Conservation (phyloP, 768 basidiomycete species). For the Lentinus tigrinus region DNA sequence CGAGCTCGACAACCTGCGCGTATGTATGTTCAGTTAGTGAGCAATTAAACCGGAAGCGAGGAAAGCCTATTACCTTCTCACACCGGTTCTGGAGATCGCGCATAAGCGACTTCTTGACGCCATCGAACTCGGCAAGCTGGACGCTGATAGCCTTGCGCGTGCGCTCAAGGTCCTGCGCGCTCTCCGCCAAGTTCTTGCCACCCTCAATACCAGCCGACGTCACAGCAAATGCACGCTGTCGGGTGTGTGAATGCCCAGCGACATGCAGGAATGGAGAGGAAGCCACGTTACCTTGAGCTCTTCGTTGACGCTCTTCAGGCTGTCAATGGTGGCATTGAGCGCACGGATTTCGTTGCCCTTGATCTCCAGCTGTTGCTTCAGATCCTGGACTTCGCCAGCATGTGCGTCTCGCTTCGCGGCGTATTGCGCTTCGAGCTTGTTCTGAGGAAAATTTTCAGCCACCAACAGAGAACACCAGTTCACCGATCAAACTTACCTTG, state of each 20-base stretch:
- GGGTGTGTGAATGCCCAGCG: conserved; percentile 10
- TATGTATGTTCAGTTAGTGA: conserved; percentile 13
- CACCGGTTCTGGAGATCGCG: conserved; percentile 98
- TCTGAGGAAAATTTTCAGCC: conserved; percentile 44
- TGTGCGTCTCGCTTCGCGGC: conserved; percentile 90
- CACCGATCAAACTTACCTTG: conserved; percentile 54
- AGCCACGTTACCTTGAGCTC: conserved; percentile 78
- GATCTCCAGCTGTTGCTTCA: conserved; percentile 88
- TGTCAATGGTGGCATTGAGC: conserved; percentile 84
- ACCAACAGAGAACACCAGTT: conserved; percentile 13
- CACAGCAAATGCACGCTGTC: conserved; percentile 94
- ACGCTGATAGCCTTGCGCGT: conserved; percentile 95
- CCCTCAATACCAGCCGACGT: conserved; percentile 97
- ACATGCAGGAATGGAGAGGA: conserved; percentile 3
- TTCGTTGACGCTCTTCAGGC: conserved; percentile 94
- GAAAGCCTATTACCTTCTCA: conserved; percentile 71
- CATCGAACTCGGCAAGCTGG: conserved; percentile 98
- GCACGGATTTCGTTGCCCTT: conserved; percentile 80
- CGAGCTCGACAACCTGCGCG: conserved; percentile 91
- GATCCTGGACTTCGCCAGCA: conserved; percentile 75
- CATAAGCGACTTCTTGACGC: conserved; percentile 98
- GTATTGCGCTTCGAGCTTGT: conserved; percentile 92
- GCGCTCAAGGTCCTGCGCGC: conserved; percentile 94
- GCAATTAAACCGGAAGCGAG: conserved; percentile 3
- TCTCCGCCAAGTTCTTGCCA: conserved; percentile 94